phyloP scores from a whole-genome alignment of 257 asterid species.

The Solanum piurae region DNA sequence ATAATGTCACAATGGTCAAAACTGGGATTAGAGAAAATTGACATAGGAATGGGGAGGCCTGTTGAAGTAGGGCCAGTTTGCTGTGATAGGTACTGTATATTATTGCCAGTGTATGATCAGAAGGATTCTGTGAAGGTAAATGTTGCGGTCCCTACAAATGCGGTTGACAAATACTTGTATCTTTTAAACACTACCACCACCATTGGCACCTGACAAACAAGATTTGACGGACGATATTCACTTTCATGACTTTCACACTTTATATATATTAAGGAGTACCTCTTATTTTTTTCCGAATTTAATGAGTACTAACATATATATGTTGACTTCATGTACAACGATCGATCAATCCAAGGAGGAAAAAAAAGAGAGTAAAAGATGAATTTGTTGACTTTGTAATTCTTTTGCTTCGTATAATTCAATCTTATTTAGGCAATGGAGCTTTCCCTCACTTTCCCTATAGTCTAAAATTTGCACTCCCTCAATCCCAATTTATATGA shows the following conservation, averaged over 20 bases:
- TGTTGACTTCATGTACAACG: background rate
- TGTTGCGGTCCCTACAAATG: constrained; percentile 40
- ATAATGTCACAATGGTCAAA: constrained; percentile 69
- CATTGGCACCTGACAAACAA: background rate
- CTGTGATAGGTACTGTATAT: constrained; percentile 37
- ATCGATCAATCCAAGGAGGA: background rate
- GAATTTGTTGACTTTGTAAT: background rate
- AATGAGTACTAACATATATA: background rate
- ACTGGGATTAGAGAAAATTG: constrained; percentile 47
- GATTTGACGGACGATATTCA: background rate
- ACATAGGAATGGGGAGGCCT: constrained; percentile 60
- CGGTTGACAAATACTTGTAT: constrained; percentile 36
- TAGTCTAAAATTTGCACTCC: background rate
- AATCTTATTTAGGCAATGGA: background rate
- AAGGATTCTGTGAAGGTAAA: constrained; percentile 31
- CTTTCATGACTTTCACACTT: background rate
- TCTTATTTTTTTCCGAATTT: background rate
- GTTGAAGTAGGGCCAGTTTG: constrained; percentile 46
- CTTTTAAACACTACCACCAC: constrained; percentile 7
- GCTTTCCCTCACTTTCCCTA: background rate
- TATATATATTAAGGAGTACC: background rate
- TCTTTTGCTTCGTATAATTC: background rate
- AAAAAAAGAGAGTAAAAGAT: background rate
- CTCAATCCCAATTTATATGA: background rate
- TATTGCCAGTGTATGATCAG: constrained; percentile 28